Evolutionary conservation across 2,329 filamentous ascomycete species (phyloP).

Genomic region (Colletotrichum tanaceti): DNA sequence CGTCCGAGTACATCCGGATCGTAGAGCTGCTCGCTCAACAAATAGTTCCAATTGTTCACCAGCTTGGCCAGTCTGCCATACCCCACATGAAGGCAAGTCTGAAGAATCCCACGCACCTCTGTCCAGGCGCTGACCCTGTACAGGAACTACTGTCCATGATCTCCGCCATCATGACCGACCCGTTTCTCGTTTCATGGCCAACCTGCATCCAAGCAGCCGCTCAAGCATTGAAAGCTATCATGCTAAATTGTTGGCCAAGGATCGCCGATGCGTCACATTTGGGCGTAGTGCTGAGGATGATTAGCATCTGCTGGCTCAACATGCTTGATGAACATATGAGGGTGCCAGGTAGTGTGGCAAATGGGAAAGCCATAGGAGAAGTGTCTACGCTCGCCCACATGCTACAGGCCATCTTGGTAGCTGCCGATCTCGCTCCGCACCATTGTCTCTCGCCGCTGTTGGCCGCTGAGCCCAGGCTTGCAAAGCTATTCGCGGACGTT

Average conservation of each 20-base stretch:
- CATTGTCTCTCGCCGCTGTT: constrained; percentile 50
- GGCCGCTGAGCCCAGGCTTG: constrained; percentile 45
- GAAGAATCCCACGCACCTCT: neutral
- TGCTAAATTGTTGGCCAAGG: constrained; percentile 77
- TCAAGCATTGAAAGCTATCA: constrained; percentile 64
- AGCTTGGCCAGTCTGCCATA: constrained; percentile 70
- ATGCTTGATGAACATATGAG: constrained; percentile 55
- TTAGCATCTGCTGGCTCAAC: constrained; percentile 73
- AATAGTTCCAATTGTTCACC: constrained; percentile 60
- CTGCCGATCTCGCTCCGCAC: constrained; percentile 44
- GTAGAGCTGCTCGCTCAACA: constrained; percentile 66
- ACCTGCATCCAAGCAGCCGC: constrained; percentile 65
- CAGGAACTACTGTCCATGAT: constrained; percentile 76
- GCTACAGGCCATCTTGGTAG: constrained; percentile 46
- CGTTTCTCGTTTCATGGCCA: constrained; percentile 70
- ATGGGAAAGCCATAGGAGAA: constrained; percentile 47
- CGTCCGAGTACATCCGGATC: constrained; percentile 68
- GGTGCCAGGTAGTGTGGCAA: constrained; percentile 21
- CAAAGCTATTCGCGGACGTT: constrained; percentile 40
- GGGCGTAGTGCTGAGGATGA: constrained; percentile 71
- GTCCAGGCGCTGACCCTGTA: constrained; percentile 25
- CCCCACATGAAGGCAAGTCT: constrained; percentile 73
- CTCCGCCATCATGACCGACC: constrained; percentile 73
- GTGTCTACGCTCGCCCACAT: constrained; percentile 51
- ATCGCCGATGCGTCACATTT: constrained; percentile 66